A percentile compares a stretch with the other conserved stretches of the same genome.
phyloP scores from a whole-genome alignment of 73 alveolate species.

The Stentor coeruleus region DNA sequence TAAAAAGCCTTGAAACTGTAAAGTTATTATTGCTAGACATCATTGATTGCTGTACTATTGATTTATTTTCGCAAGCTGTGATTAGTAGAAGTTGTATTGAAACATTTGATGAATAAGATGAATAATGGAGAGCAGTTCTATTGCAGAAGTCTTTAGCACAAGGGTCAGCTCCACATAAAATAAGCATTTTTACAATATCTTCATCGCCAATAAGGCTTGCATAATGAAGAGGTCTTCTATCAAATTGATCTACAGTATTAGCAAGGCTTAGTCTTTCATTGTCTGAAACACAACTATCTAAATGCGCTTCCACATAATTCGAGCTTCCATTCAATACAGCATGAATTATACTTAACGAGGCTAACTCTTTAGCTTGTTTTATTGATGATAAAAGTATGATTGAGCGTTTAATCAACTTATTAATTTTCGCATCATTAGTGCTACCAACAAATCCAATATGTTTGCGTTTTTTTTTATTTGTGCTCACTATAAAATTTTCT shows the following conservation, averaged over 20 bases:
- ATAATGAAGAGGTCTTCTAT: not conserved
- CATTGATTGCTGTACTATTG: not conserved
- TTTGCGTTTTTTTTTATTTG: no score
- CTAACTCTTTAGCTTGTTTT: no score
- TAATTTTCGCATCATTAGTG: no score
- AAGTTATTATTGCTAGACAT: not conserved
- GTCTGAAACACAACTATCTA: not conserved
- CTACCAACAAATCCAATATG: no score
- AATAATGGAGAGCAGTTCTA: constrained; percentile 14
- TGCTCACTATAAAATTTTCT: no score
- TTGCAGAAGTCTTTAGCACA: not conserved
- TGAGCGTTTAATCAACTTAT: no score
- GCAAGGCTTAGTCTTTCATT: not conserved
- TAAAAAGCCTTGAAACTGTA: constrained; percentile 3
- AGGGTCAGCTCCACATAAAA: not conserved
- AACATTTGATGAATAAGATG: not conserved
- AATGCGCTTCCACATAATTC: not conserved
- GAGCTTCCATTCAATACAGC: not conserved
- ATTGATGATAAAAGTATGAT: no score
- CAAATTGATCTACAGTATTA: not conserved
- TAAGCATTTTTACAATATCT: not conserved
- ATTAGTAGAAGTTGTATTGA: not conserved
- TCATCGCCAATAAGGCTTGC: not conserved
- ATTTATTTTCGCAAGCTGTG: not conserved
- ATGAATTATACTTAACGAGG: no score